Evolutionary conservation across 352 stramenopile genomes (phyloP).

Genomic region (Phytophthora fragariaefolia): DNA sequence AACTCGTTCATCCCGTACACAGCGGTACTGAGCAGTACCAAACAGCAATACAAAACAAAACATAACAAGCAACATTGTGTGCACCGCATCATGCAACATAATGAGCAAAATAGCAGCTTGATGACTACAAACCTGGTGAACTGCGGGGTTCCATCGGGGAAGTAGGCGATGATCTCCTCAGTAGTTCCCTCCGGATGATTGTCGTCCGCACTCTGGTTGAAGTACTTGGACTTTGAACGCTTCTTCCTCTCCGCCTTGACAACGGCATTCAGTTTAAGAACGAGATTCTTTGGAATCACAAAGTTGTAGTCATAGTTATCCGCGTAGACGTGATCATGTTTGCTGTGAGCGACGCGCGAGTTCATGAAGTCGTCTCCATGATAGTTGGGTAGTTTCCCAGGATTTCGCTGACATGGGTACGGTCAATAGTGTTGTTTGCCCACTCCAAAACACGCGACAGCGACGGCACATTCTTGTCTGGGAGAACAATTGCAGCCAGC

Average conservation of each 20-base stretch:
- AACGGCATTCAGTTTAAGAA: not conserved
- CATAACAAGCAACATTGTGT: not conserved
- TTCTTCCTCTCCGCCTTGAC: not conserved
- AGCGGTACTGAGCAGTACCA: not conserved
- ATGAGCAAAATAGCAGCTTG: not conserved
- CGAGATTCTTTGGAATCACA: not conserved
- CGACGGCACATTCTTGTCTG: not conserved
- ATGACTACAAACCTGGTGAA: not conserved
- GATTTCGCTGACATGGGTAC: not conserved
- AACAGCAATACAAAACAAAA: no score
- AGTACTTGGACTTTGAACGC: not conserved
- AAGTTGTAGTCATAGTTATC: not conserved
- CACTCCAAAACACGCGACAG: not conserved
- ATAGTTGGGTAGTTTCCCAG: not conserved
- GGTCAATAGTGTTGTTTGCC: not conserved
- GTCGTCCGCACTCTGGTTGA: not conserved
- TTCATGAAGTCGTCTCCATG: not conserved
- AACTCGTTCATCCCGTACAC: not conserved
- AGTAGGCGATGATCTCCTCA: not conserved
- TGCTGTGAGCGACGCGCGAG: not conserved
- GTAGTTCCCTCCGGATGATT: not conserved
- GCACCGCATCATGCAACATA: not conserved
- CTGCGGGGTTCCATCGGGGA: not conserved
- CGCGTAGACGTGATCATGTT: not conserved
- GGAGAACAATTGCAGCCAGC: not conserved